Evolutionary conservation across 345 rosid species (phyloP).

Genomic region (Raphanus sativus): DNA sequence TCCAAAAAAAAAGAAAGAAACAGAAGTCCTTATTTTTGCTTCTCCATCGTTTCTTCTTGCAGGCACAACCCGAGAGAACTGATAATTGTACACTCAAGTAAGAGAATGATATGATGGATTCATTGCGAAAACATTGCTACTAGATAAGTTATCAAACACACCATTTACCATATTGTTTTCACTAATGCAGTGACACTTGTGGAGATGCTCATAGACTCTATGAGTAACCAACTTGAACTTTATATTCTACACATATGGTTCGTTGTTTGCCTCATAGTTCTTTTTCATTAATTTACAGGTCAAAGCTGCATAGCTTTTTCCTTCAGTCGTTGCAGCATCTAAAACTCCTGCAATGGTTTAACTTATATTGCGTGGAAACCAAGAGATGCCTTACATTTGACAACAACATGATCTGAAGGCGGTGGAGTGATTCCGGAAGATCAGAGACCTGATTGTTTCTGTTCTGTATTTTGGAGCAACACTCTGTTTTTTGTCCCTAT

Average conservation of each 20-base stretch:
- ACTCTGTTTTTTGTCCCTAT: too few relatives aligned
- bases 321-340: slow-evolving; percentile 61
- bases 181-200: slow-evolving; percentile 72
- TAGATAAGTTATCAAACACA: too few relatives aligned
- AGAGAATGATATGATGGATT: too few relatives aligned
- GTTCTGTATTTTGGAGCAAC: too few relatives aligned
- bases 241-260: not conserved
- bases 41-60: too few relatives aligned
- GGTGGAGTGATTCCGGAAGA: too few relatives aligned
- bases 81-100: too few relatives aligned
- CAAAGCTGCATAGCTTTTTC: slow-evolving; percentile 71
- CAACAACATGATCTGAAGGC: not conserved
- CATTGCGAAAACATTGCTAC: slow-evolving; percentile 15
- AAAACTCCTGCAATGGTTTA: slow-evolving; percentile 72
- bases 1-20: too few relatives aligned
- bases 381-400: slow-evolving; percentile 45
- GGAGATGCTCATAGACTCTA: slow-evolving; percentile 90
- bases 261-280: not conserved
- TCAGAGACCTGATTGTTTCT: too few relatives aligned
- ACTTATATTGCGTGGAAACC: slow-evolving; percentile 48
- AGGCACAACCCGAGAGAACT: too few relatives aligned
- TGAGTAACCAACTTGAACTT: slow-evolving; percentile 37
- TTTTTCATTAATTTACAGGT: slow-evolving; percentile 43
- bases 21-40: too few relatives aligned
- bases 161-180: slow-evolving; percentile 46